Evolutionary conservation across 129 eudicot species (phyloP).

Genomic region (Flaveria trinervia): DNA sequence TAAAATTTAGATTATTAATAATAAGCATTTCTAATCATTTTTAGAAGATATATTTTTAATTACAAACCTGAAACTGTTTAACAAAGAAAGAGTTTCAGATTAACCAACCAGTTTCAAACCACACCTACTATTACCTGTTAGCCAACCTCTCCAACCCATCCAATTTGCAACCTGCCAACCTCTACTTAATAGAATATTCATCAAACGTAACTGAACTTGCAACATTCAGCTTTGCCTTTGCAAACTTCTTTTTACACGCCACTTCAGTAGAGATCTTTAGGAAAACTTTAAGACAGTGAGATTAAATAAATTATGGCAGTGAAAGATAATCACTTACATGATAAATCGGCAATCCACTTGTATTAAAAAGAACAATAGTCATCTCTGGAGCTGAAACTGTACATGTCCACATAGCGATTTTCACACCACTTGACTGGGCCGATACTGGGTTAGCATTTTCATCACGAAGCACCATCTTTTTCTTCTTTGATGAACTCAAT

Average conservation of each 20-base stretch:
- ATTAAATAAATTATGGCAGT: not conserved
- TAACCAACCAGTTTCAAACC: not conserved
- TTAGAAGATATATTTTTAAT: not conserved
- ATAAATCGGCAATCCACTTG: constrained; percentile 65
- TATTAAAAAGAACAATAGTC: constrained; percentile 70
- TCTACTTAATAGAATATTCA: constrained; percentile 16
- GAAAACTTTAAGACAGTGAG: not conserved
- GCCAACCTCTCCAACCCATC: not conserved
- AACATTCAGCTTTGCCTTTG: constrained; percentile 17
- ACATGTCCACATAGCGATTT: constrained; percentile 93
- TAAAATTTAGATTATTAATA: not conserved
- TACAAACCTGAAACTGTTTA: not conserved
- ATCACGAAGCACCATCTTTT: constrained; percentile 56
- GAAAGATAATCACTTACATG: constrained; percentile 63
- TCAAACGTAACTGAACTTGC: constrained; percentile 13
- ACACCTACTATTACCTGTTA: not conserved
- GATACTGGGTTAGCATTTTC: constrained; percentile 44
- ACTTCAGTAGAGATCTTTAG: not conserved
- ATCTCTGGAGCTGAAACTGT: constrained; percentile 98
- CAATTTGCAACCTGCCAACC: not conserved
- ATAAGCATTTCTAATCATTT: not conserved
- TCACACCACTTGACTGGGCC: constrained; percentile 55
- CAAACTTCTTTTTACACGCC: constrained; percentile 2
- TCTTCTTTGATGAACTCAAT: constrained; percentile 55
- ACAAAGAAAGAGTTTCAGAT: not conserved